Evolutionary conservation across 805 yeast species (phyloP).

Genomic region (Lachancea mirantina): DNA sequence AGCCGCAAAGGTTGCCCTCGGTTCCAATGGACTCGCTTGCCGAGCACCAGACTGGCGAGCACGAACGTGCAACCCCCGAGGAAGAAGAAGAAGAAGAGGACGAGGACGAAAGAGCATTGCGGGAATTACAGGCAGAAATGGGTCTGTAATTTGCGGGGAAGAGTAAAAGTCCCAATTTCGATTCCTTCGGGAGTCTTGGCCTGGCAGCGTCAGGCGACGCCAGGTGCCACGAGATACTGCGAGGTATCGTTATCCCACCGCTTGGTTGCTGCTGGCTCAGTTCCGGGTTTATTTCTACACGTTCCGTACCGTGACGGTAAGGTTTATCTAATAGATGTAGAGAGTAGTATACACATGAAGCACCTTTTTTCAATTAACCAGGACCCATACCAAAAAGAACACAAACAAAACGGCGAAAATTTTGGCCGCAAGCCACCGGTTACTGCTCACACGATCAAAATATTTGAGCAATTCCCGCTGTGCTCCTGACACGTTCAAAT

Average conservation of each 20-base stretch:
- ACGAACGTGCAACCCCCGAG: constrained; percentile 16
- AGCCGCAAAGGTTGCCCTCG: constrained; percentile 36
- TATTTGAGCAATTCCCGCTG: constrained; percentile 89
- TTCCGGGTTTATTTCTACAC: too few relatives aligned
- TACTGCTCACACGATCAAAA: constrained; percentile 78
- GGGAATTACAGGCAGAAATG: constrained; percentile 80
- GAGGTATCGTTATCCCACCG: too few relatives aligned
- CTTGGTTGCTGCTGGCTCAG: too few relatives aligned
- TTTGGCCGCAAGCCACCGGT: constrained; percentile 86
- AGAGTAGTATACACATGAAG: constrained; percentile 1
- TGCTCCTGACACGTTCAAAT: constrained; percentile 85
- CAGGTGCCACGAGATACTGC: too few relatives aligned
- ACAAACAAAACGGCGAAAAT: constrained; percentile 80
- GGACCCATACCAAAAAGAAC: constrained; percentile 70
- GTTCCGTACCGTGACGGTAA: too few relatives aligned
- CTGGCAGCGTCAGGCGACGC: too few relatives aligned
- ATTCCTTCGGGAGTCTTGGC: too few relatives aligned
- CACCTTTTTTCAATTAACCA: constrained; percentile 46
- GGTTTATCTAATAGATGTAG: too few relatives aligned
- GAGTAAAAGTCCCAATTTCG: too few relatives aligned
- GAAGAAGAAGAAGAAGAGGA: constrained; percentile 49
- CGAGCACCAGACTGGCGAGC: constrained; percentile 1
- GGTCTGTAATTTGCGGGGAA: constrained; percentile 45
- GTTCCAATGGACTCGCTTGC: constrained; percentile 34
- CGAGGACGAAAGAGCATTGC: constrained; percentile 77